phyloP scores from a whole-genome alignment of 345 rosid genomes.

The Toxicodendron radicans region DNA sequence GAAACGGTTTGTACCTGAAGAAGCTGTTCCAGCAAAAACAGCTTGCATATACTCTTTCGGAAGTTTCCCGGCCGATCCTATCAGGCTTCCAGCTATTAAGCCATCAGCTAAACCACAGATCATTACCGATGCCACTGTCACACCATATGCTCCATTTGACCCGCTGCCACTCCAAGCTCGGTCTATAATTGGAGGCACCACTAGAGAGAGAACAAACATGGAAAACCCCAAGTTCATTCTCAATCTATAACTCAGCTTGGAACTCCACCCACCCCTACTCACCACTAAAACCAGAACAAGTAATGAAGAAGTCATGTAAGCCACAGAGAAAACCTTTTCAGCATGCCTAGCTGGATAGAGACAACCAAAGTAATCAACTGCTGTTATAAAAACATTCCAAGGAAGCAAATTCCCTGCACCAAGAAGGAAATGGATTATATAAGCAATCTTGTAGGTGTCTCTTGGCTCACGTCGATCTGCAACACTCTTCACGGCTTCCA shows the following conservation, averaged over 20 bases:
- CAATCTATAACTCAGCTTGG: conserved; percentile 50
- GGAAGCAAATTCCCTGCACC: conserved; percentile 96
- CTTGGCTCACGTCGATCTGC: conserved; percentile 39
- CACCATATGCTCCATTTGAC: conserved; percentile 36
- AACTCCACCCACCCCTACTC: conserved; percentile 55
- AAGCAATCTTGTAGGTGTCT: conserved; percentile 71
- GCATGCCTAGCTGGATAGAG: conserved; percentile 71
- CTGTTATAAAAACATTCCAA: conserved; percentile 93
- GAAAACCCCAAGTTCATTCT: conserved; percentile 84
- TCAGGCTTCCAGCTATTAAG: conserved; percentile 77
- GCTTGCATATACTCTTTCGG: conserved; percentile 96
- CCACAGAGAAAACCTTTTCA: conserved; percentile 85
- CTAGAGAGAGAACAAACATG: conserved; percentile 64
- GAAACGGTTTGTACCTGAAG: conserved; percentile 58
- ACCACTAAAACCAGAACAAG: conserved; percentile 59
- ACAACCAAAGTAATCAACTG: conserved; percentile 75
- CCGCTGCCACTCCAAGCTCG: conserved; percentile 44
- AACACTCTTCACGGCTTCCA: conserved; percentile 44
- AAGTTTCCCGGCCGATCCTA: conserved; percentile 85
- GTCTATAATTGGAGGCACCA: conserved; percentile 71
- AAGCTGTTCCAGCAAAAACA: conserved; percentile 90
- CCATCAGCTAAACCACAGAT: conserved; percentile 90
- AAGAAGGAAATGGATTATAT: conserved; percentile 78
- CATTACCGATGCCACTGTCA: conserved; percentile 66
- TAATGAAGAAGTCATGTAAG: conserved; percentile 82